Conservation (phyloP, 306 rosid species). For the Cicer arietinum region DNA sequence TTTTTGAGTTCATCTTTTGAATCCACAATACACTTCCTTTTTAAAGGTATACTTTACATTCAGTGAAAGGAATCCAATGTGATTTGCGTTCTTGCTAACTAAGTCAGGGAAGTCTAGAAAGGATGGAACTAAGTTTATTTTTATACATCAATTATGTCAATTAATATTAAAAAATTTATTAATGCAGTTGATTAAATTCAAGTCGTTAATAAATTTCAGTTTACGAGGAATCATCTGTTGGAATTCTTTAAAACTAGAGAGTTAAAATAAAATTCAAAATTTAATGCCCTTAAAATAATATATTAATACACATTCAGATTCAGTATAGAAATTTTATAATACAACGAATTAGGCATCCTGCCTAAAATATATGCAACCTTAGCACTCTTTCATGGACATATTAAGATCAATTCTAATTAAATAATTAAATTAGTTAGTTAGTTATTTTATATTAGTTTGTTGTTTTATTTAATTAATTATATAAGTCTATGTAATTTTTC, state of each 20-base stretch:
- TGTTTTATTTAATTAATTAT: no score
- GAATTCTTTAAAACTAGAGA: no score
- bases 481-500: no score
- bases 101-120: slow-evolving; percentile 19
- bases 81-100: slow-evolving; percentile 42
- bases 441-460: no score
- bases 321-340: not conserved
- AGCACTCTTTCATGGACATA: no score
- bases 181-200: no score
- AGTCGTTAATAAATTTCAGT: no score
- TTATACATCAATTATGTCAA: not conserved
- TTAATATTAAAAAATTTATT: not conserved
- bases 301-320: not conserved
- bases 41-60: slow-evolving; percentile 51
- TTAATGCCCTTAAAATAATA: not conserved
- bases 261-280: no score
- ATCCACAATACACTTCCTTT: slow-evolving; percentile 50
- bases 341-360: not conserved
- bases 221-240: no score
- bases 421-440: no score
- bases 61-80: slow-evolving; percentile 76
- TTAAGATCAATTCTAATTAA: no score
- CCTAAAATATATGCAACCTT: not conserved
- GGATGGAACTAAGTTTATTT: not conserved
- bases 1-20: slow-evolving; percentile 56